Evolutionary conservation across 2,329 filamentous ascomycete species (phyloP).

Genomic region (Neonectria coccinea): DNA sequence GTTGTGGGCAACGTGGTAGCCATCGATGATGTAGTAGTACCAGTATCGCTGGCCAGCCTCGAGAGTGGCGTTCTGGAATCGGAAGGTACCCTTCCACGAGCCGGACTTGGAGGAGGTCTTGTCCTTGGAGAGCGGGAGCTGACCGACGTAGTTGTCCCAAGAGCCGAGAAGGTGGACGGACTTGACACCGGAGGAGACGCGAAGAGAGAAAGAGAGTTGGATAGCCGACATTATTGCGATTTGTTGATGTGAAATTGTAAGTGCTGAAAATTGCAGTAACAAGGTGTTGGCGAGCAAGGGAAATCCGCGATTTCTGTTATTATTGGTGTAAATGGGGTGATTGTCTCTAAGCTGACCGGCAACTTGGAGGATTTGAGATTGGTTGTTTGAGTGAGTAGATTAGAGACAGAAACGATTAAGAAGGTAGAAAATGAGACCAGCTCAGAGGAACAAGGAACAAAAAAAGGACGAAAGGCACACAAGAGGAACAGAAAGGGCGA

Average conservation of each 20-base stretch:
- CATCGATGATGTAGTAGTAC: slow-evolving; percentile 99
- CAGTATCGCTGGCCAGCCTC: slow-evolving; percentile 94
- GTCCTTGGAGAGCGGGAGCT: slow-evolving; percentile 94
- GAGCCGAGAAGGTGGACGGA: slow-evolving; percentile 97
- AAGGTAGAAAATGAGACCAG: slow-evolving; percentile 63
- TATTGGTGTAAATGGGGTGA: slow-evolving; percentile 45
- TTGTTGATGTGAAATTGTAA: slow-evolving; percentile 46
- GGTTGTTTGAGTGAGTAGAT: slow-evolving; percentile 37
- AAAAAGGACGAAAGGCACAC: slow-evolving; percentile 54
- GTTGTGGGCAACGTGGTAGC: slow-evolving; percentile 98
- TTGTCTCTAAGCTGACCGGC: slow-evolving; percentile 57
- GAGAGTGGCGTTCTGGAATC: slow-evolving; percentile 89
- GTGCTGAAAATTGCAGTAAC: slow-evolving; percentile 45
- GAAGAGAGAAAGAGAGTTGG: slow-evolving; percentile 95
- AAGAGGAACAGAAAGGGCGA: slow-evolving; percentile 61
- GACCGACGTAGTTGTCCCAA: slow-evolving; percentile 96
- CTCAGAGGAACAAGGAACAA: slow-evolving; percentile 59
- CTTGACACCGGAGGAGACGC: slow-evolving; percentile 96
- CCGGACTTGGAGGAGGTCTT: slow-evolving; percentile 84
- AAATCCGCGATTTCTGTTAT: slow-evolving; percentile 65
- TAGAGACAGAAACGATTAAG: slow-evolving; percentile 51
- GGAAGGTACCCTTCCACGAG: slow-evolving; percentile 95
- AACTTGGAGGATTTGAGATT: slow-evolving; percentile 47
- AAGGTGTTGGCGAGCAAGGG: slow-evolving; percentile 61
- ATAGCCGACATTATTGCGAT: slow-evolving; percentile 78